Base-by-base conservation (phyloP, 768 basidiomycete genomes). In the Mycena capillaripes region DNA sequence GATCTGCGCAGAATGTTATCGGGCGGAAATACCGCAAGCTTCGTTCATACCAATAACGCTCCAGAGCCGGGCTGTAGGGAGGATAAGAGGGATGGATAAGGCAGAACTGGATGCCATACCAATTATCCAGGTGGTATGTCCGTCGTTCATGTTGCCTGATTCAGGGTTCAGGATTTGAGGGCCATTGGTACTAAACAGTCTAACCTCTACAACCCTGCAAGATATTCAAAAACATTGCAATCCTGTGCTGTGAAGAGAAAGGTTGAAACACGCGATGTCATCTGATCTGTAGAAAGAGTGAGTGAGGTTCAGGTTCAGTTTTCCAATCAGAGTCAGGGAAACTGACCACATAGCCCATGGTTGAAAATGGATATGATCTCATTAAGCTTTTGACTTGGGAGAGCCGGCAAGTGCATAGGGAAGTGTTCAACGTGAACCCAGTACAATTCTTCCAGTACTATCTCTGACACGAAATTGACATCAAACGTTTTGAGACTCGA, bases 381-480 rank as follows among this genome's bases (percentile, higher is more conserved):
- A 11, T 88, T 84, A 12, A 90, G 75, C 8, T 78, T 75, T 30
- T 78, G 66, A 21, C 73, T 74, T 4, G 79, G 75, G 8, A 89
- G 75, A 3, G 81, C 76, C 9, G 77, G 74, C 14, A 84, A 72
- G 71, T 92, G 92, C 80, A 87, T 89, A 0, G 89, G 90, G 78
- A 90, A 92, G 70, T 83, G 88, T 74, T 92, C 91, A 21, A 91
- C 79, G 38, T 38, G 92, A 0, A 78, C 73, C 92, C 91, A 92
- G 66, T 90, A 93, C 16, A 89, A 79, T 23, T 85, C 84, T 55
- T 89, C 83, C 7, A 92, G 69, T 1, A 82, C 83, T 19, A 81
- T 70, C 61, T 83, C 91, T 91, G 65, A 25, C 77, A 50, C 4
- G 12, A 61, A 48, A 23, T n/a, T 16, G 36, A 25, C 12, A 4